Conservation (phyloP, 148 eudicot species). For the Dianthus caryophyllus region DNA sequence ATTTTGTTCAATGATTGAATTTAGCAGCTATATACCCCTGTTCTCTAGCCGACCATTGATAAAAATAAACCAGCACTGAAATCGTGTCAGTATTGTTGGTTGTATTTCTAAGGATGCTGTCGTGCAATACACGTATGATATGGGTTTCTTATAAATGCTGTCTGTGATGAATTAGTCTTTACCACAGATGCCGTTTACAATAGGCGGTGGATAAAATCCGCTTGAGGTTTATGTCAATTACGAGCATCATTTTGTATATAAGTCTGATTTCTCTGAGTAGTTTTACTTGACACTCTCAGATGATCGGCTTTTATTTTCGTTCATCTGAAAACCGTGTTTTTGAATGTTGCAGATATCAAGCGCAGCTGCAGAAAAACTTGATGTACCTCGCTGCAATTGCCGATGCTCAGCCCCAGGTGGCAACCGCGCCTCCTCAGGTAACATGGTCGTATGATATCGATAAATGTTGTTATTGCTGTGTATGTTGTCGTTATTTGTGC, state of each 20-base stretch:
- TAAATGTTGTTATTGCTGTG: background rate
- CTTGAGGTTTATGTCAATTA: background rate
- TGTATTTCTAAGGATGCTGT: background rate
- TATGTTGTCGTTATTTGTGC: background rate
- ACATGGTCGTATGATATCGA: too few relatives aligned
- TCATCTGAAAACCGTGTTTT: background rate
- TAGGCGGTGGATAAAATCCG: background rate
- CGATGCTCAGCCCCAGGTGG: constrained; percentile 94
- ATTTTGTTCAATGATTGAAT: background rate
- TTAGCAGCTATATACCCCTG: background rate
- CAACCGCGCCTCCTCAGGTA: constrained; percentile 69
- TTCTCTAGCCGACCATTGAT: background rate
- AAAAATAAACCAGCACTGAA: background rate
- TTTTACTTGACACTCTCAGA: too few relatives aligned
- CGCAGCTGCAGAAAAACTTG: constrained; percentile 90
- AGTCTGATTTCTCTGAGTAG: background rate
- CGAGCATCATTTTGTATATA: too few relatives aligned
- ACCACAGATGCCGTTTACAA: background rate
- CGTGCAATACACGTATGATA: background rate
- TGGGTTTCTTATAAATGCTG: too few relatives aligned
- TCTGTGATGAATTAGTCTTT: background rate
- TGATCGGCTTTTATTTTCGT: background rate
- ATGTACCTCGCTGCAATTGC: constrained; percentile 98
- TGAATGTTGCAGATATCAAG: constrained; percentile 65
- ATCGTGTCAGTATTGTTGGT: background rate